Base-by-base conservation (phyloP, 371 early-diverging fungal genomes). In the Globomyces sp. region DNA sequence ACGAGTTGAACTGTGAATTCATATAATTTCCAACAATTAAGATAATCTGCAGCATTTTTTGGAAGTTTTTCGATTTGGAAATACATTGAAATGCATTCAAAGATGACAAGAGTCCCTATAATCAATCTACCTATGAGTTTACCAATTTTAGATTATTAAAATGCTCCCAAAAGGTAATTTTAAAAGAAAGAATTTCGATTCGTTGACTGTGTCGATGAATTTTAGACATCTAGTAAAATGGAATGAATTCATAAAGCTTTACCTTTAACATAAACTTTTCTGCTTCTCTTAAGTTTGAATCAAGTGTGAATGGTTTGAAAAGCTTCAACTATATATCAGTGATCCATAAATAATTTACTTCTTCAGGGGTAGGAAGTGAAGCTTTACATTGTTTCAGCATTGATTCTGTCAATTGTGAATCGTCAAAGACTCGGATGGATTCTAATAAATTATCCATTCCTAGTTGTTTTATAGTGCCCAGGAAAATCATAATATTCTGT, bases 401-500 rank as follows among this genome's bases (percentile, higher is more conserved):
- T 10, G 10, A 13, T n/a, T 55, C 55, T 55, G 55, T 13, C 55
- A 55, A 39, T 55, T 24, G 24, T 24, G 55, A 4, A 39, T n/a
- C n/a, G 55, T 55, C 55, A n/a, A 4, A 4, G n/a, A 36, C 36
- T 55, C 55, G 4, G 39, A 55, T 55, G 0, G 55, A 55, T 39
- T 55, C 6, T 11, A 24, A 4, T 10, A 55, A 6, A 11, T 5
- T 39, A 1, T 55, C 55, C 24, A 24, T 24, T 24, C 36, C 6
- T n/a, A 8, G 55, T 39, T 4, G 8, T 6, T 36, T 11, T 9
- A 55, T 8, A 6, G 55, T 55, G 8, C 55, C 55, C 55, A 55
- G 36, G 36, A 55, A 55, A 36, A 55, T 55, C 55, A 55, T 55
- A 39, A 55, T 39, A 36, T 55, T 55, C n/a, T 55, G 55, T 24